These are phyloP conservation scores for Colletotrichum graminicola DNA, from an alignment of 2,329 filamentous ascomycete species.

Conservation along the genomic window DNA sequence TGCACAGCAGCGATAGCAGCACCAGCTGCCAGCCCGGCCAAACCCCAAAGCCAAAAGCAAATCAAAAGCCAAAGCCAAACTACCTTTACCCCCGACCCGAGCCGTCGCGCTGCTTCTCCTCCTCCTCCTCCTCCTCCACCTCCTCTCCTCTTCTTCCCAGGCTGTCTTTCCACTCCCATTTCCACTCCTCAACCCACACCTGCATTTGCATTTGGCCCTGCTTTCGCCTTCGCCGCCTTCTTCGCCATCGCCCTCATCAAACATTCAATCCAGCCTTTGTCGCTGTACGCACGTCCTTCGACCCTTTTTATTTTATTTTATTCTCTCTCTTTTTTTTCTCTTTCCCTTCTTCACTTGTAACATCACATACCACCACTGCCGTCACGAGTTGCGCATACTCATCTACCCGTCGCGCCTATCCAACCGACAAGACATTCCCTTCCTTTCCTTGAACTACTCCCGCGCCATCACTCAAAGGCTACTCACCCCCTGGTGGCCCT, in stretches of 20 bases:
- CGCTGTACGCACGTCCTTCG: conserved; percentile 23
- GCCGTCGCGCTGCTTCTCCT: conserved; percentile 22
- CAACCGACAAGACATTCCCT: conserved; percentile 14
- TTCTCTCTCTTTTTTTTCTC: background rate
- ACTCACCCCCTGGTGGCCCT: background rate
- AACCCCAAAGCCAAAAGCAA: conserved; percentile 20
- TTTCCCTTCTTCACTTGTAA: conserved; percentile 16
- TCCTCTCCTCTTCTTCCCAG: conserved; percentile 7
- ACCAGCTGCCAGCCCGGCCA: conserved; percentile 17
- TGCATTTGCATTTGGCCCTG: conserved; percentile 29
- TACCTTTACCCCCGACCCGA: conserved; percentile 25
- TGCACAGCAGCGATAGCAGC: background rate
- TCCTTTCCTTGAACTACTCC: conserved; percentile 30
- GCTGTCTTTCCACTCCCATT: conserved; percentile 28
- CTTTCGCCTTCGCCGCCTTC: conserved; percentile 23
- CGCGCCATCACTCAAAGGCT: conserved; percentile 21
- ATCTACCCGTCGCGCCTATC: conserved; percentile 6
- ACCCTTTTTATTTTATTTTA: conserved; percentile 7
- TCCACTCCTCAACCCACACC: conserved; percentile 25
- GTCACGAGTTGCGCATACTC: conserved; percentile 6
- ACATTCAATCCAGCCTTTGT: conserved; percentile 10
- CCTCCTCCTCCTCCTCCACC: conserved; percentile 3
- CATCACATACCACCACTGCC: conserved; percentile 3
- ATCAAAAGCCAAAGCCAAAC: conserved; percentile 8
- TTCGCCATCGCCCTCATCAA: conserved; percentile 21